Conservation (phyloP, 2,329 filamentous ascomycete species). For the Fusarium mexicanum region DNA sequence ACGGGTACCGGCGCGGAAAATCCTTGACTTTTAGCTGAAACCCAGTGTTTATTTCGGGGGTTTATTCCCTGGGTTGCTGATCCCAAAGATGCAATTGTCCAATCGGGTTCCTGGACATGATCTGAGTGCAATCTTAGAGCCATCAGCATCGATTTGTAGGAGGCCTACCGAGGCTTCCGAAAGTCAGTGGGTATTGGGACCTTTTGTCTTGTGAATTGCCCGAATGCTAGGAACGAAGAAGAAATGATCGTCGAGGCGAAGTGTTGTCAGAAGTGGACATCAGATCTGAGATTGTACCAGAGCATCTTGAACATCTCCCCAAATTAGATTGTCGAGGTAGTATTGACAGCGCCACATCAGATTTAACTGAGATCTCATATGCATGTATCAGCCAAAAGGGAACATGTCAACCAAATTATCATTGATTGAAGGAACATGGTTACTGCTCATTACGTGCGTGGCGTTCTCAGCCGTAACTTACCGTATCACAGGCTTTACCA, state of each 20-base stretch:
- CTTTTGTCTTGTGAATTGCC: background rate
- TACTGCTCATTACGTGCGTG: background rate
- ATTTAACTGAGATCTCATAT: background rate
- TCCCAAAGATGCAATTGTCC: background rate
- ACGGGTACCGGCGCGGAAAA: background rate
- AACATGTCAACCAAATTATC: background rate
- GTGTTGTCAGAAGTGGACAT: background rate
- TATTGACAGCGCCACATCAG: background rate
- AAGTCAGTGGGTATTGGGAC: background rate
- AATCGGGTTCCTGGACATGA: background rate
- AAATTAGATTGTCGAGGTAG: background rate
- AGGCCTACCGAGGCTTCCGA: slow-evolving; percentile 5
- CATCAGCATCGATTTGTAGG: background rate
- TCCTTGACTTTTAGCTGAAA: background rate
- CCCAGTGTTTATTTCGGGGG: background rate
- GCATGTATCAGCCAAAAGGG: background rate
- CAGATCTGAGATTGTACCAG: background rate
- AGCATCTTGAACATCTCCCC: background rate
- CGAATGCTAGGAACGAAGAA: background rate
- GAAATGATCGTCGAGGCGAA: background rate
- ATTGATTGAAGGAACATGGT: background rate
- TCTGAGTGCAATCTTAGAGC: background rate
- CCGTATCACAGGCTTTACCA: background rate
- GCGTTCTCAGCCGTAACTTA: background rate
- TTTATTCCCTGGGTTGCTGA: background rate